These are phyloP conservation scores for Mycena metata DNA, from an alignment of 768 basidiomycete species.

Conservation along the genomic window DNA sequence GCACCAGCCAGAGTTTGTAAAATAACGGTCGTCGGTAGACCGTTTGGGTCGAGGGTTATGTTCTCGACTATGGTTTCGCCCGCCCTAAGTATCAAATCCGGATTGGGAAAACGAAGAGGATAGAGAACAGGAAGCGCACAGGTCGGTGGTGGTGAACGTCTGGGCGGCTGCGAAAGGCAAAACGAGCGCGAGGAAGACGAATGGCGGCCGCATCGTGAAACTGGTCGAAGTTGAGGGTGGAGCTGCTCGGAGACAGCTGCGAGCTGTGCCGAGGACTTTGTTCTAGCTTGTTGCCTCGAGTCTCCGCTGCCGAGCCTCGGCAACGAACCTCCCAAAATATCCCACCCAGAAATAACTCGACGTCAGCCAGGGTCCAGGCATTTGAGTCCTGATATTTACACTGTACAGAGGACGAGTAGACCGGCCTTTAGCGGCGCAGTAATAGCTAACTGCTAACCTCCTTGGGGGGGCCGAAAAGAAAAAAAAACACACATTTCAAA, in stretches of 20 bases:
- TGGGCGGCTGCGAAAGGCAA: constrained; percentile 32
- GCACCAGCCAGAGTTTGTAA: neutral
- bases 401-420: too few relatives aligned
- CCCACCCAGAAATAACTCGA: neutral
- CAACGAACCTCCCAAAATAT: neutral
- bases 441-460: too few relatives aligned
- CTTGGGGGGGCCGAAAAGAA: too few relatives aligned
- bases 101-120: neutral
- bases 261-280: neutral
- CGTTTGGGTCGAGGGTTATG: constrained; percentile 15
- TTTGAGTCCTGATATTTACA: too few relatives aligned
- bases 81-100: constrained; percentile 1
- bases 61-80: constrained; percentile 31
- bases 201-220: neutral
- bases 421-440: too few relatives aligned
- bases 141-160: constrained; percentile 22
- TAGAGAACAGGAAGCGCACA: constrained; percentile 10
- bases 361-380: too few relatives aligned
- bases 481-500: too few relatives aligned
- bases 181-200: constrained; percentile 18
- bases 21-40: constrained; percentile 27
- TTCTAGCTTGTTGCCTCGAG: neutral
- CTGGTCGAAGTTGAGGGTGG: neutral
- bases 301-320: neutral
- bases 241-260: neutral